These are phyloP conservation scores for Rhizophagus clarus DNA, from an alignment of 192 early-diverging fungal genomes.

Conservation along the genomic window DNA sequence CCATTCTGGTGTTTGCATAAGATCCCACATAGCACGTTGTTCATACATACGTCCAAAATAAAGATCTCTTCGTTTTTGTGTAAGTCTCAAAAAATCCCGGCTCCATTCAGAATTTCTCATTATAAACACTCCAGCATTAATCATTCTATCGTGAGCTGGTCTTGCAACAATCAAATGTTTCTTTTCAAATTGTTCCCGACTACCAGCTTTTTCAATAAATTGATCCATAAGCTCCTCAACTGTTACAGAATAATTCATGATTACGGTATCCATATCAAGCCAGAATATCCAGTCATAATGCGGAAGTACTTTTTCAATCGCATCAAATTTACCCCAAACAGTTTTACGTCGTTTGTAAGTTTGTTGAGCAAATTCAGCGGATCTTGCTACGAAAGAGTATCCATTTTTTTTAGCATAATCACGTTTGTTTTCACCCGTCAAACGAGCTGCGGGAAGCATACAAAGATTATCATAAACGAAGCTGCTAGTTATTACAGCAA, in stretches of 20 bases:
- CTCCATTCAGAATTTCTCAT: slow-evolving; percentile 60
- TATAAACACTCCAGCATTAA: slow-evolving; percentile 63
- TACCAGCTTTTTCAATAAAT: slow-evolving; percentile 38
- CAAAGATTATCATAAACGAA: slow-evolving; percentile 57
- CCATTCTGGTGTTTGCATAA: slow-evolving; percentile 46
- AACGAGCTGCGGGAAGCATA: slow-evolving; percentile 53
- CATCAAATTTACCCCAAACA: slow-evolving; percentile 66
- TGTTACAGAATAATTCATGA: slow-evolving; percentile 47
- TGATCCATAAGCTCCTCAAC: slow-evolving; percentile 44
- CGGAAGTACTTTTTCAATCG: slow-evolving; percentile 55
- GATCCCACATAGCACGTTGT: slow-evolving; percentile 61
- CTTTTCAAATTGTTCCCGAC: slow-evolving; percentile 36
- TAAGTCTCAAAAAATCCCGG: slow-evolving; percentile 46
- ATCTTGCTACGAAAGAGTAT: slow-evolving; percentile 59
- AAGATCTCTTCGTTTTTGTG: slow-evolving; percentile 44
- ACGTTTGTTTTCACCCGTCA: slow-evolving; percentile 56
- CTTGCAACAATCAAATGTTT: slow-evolving; percentile 53
- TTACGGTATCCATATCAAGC: slow-evolving; percentile 65
- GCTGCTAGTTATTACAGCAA: slow-evolving; percentile 56
- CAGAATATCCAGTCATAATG: slow-evolving; percentile 65
- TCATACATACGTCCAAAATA: slow-evolving; percentile 49
- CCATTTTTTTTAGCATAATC: slow-evolving; percentile 51
- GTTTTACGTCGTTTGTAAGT: slow-evolving; percentile 45
- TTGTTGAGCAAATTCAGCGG: slow-evolving; percentile 58
- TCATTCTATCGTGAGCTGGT: slow-evolving; percentile 50